Percentiles rank a stretch among this genome's conserved stretches.
These are phyloP conservation scores for Kodamaea ohmeri DNA, from an alignment of 1,139 yeast genomes.

Conservation along the genomic window DNA sequence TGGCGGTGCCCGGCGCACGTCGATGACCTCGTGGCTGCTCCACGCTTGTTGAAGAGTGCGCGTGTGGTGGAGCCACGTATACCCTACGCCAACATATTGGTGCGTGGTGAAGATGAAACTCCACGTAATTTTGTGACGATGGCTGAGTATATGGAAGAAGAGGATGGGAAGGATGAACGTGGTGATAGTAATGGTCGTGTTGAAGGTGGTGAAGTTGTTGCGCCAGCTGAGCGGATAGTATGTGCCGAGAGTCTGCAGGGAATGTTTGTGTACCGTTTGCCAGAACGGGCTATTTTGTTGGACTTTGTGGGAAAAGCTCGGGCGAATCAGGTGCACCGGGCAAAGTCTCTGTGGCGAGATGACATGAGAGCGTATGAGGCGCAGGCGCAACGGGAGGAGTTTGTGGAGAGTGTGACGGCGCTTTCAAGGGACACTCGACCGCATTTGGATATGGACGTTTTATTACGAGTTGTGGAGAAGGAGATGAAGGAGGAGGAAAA, in stretches of 20 bases:
- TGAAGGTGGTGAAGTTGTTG: slow-evolving; percentile 47
- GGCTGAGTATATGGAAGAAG: slow-evolving; percentile 11
- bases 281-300: slow-evolving; percentile 68
- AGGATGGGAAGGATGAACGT: slow-evolving; percentile 18
- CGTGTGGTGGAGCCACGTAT: slow-evolving; percentile 50
- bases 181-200: slow-evolving; percentile 13
- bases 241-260: slow-evolving; percentile 26
- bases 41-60: slow-evolving; percentile 46
- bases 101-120: slow-evolving; percentile 35
- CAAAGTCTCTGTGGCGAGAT: background rate
- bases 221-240: slow-evolving; percentile 40
- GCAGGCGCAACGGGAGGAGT: slow-evolving; percentile 3
- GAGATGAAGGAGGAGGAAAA: slow-evolving; percentile 21
- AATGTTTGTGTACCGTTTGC: slow-evolving; percentile 55
- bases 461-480: slow-evolving; percentile 18
- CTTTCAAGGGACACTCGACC: slow-evolving; percentile 5
- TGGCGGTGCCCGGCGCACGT: slow-evolving; percentile 96
- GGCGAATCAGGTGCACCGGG: slow-evolving; percentile 19
- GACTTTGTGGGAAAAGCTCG: slow-evolving; percentile 64
- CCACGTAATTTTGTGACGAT: slow-evolving; percentile 14
- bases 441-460: slow-evolving; percentile 26
- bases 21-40: slow-evolving; percentile 43
- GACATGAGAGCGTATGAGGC: slow-evolving; percentile 1
- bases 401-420: slow-evolving; percentile 6
- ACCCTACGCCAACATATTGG: slow-evolving; percentile 52